Conservation (phyloP, 2,329 filamentous ascomycete genomes). For the Colletotrichum viniferum region DNA sequence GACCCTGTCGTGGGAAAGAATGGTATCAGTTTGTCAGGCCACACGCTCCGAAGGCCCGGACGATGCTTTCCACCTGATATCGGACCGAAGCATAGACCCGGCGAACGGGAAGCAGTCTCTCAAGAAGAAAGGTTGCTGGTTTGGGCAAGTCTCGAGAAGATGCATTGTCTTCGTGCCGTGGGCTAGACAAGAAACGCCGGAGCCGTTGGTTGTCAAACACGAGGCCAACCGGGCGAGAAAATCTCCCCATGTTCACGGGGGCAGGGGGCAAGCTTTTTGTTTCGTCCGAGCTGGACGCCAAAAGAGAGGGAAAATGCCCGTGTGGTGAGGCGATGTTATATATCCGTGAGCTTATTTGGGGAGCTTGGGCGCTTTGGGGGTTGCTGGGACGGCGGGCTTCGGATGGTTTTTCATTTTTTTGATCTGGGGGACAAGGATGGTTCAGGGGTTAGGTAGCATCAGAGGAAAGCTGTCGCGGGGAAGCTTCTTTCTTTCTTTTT, state of each 20-base stretch:
- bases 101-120: not conserved
- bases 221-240: not conserved
- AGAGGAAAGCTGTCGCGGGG: not conserved
- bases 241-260: not conserved
- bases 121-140: not conserved
- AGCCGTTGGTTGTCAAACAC: not conserved
- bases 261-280: not conserved
- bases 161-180: not conserved
- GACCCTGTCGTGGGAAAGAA: not conserved
- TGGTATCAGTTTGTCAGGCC: not conserved
- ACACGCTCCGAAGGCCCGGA: not conserved
- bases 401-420: not conserved
- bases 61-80: not conserved
- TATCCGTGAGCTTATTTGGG: not conserved
- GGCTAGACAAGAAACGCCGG: not conserved
- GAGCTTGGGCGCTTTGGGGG: not conserved
- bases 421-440: not conserved
- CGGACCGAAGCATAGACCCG: not conserved
- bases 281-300: slow-evolving; percentile 4
- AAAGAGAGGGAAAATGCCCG: not conserved
- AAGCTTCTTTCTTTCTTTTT: not conserved
- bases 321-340: not conserved
- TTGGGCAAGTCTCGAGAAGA: not conserved
- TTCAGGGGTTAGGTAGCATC: not conserved
- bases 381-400: not conserved